phyloP scores from a whole-genome alignment of 2,329 filamentous ascomycete genomes.

The Chalaropsis ovoidea region DNA sequence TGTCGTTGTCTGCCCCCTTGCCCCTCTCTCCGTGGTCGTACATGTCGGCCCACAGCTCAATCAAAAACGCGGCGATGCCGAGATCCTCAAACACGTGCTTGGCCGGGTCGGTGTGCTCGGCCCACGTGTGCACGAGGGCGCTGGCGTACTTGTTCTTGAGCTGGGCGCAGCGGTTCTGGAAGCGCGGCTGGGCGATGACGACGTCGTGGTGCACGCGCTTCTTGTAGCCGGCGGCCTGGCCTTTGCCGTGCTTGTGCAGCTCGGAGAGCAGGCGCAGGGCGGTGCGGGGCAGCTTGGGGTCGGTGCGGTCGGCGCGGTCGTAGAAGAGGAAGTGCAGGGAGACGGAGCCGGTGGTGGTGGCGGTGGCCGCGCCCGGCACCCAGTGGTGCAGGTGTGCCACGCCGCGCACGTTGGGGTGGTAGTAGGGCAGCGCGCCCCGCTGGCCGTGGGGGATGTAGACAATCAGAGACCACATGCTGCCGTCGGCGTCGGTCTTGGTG shows the following conservation, averaged over 20 bases:
- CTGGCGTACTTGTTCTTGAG: constrained; percentile 74
- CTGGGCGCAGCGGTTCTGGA: constrained; percentile 72
- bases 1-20: too few relatives aligned
- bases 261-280: constrained; percentile 58
- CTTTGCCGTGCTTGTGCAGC: constrained; percentile 63
- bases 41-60: constrained; percentile 83
- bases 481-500: constrained; percentile 30
- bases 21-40: too few relatives aligned
- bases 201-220: constrained; percentile 79
- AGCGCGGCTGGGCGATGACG: constrained; percentile 61
- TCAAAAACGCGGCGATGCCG: constrained; percentile 79
- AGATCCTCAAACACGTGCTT: constrained; percentile 97
- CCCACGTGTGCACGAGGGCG: constrained; percentile 62
- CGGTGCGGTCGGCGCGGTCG: constrained; percentile 28
- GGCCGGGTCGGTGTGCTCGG: constrained; percentile 71
- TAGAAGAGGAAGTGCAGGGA: constrained; percentile 54
- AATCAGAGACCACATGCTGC: constrained; percentile 38
- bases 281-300: constrained; percentile 51
- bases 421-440: constrained; percentile 64
- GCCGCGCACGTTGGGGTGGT: constrained; percentile 67
- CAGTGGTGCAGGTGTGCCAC: constrained; percentile 69
- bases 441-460: constrained; percentile 66
- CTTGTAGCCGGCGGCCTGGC: constrained; percentile 54
- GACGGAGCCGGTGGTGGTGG: constrained; percentile 36
- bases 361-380: constrained; percentile 30